Evolutionary conservation across 108 stramenopile species (phyloP), one percentile per base, ranked within the genome.

Genomic region (Skeletonema potamos): DNA sequence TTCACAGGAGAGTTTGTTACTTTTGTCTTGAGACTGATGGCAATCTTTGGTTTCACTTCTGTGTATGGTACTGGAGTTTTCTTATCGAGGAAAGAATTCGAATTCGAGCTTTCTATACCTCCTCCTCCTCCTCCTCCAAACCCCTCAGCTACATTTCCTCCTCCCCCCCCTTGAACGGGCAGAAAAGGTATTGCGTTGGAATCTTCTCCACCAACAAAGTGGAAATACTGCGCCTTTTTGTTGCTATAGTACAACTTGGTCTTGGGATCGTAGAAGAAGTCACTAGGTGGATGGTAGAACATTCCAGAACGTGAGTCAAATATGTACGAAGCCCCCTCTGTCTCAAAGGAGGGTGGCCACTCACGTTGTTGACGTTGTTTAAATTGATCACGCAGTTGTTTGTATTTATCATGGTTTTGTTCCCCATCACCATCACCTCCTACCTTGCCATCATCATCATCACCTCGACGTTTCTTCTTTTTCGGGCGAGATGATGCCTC

Each of bases 241-340:
- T 84, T 90, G 20, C 84, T 77, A 58, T 90, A 92, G 62, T 94
- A 94, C 7, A 91, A 63, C 46, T 91, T 91, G 34, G 83, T 86
- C 65, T 92, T 92, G 41, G 93, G 93, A 68, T 92, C 90, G 61
- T 90, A 92, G 60, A 88, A 94, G 51, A 94, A 94, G 63, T 92
- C 83, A 48, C 83, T 84, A 1, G 68, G 13, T n/a, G 85, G 80
- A 58, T 94, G 87, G 60, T 90, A 92, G 60, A 94, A 94, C 84
- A 90, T 89, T n/a, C 83, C 88, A 3, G 87, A 86, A 24, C 88
- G 66, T 15, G 83, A 54, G 70, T 94, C 90, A 66, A 94, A 92
- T 4, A 89, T 72, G 76, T 82, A 94, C 0, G 82, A 76, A 5
- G 87, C 84, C 0, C 89, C 88, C n/a, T 74, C 67, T 6, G 60